Evolutionary conservation across 345 rosid species (phyloP).

Genomic region (Rhizophora apiculata): DNA sequence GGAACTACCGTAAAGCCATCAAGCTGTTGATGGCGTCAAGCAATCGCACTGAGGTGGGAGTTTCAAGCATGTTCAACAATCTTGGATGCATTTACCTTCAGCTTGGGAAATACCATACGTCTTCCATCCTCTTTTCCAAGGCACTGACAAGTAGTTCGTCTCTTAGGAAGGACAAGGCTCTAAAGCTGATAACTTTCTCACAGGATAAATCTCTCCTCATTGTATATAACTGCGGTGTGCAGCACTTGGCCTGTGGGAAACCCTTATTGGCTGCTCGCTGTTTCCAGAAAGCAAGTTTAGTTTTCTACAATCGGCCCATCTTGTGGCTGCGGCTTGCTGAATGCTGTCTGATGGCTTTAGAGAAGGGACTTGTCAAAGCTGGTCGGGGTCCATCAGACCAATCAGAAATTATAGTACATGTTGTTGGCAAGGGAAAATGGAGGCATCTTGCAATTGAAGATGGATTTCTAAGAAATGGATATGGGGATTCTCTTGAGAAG

Average conservation of each 20-base stretch:
- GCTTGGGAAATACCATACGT: conserved; percentile 62
- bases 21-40: conserved; percentile 82
- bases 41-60: conserved; percentile 59
- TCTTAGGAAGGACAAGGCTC: conserved; percentile 68
- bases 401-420: conserved; percentile 55
- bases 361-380: conserved; percentile 59
- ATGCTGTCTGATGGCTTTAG: conserved; percentile 83
- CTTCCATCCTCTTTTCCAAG: conserved; percentile 69
- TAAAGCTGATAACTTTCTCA: conserved; percentile 59
- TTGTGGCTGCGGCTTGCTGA: conserved; percentile 97
- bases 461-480: conserved; percentile 41
- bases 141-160: conserved; percentile 65
- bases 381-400: conserved; percentile 36
- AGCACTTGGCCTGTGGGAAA: conserved; percentile 79
- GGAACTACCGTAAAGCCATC: conserved; percentile 90
- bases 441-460: conserved; percentile 68
- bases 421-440: conserved; percentile 90
- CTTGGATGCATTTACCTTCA: conserved; percentile 89
- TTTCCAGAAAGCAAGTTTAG: conserved; percentile 70
- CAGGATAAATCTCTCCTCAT: conserved; percentile 81
- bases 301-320: conserved; percentile 63
- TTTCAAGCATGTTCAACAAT: conserved; percentile 80
- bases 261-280: conserved; percentile 86
- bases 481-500: conserved; percentile 33
- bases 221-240: conserved; percentile 81